Percentiles rank a stretch among this genome's conserved stretches.
These are phyloP conservation scores for Pyracantha coccinea DNA, from an alignment of 331 rosid species.

Conservation along the genomic window DNA sequence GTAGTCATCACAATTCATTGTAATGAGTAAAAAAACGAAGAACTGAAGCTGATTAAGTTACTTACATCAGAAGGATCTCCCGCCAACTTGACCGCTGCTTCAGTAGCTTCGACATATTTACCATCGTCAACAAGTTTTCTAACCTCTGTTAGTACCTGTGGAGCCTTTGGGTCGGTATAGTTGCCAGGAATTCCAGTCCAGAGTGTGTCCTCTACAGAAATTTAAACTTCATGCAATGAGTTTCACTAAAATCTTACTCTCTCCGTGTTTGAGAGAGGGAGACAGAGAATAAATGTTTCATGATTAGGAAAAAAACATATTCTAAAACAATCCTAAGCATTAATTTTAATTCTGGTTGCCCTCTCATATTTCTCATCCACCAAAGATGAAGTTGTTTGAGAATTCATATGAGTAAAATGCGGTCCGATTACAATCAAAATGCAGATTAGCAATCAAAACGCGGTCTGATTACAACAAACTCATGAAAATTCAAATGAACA, in stretches of 20 bases:
- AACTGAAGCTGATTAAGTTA: neutral
- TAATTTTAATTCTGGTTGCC: neutral
- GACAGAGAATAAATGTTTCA: neutral
- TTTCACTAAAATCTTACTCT: neutral
- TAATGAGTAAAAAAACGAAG: neutral
- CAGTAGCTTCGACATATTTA: conserved; percentile 65
- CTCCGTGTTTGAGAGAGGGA: too few species aligned
- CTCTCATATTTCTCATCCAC: neutral
- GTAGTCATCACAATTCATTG: neutral
- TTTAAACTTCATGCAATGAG: neutral
- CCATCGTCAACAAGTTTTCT: conserved; percentile 76
- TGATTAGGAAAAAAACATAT: neutral
- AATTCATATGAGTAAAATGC: neutral
- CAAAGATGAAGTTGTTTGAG: neutral
- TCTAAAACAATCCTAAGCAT: neutral
- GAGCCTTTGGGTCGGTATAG: conserved; percentile 71
- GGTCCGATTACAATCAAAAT: too few species aligned
- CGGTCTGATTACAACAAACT: neutral
- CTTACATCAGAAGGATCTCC: conserved; percentile 72
- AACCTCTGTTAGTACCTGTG: conserved; percentile 52
- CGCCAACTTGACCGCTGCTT: conserved; percentile 61
- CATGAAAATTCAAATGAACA: neutral
- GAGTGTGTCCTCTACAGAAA: conserved; percentile 74
- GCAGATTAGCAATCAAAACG: neutral
- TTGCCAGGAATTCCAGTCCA: conserved; percentile 86